Evolutionary conservation across 768 basidiomycete genomes (phyloP).

Genomic region (Leucogyrophana mollusca): DNA sequence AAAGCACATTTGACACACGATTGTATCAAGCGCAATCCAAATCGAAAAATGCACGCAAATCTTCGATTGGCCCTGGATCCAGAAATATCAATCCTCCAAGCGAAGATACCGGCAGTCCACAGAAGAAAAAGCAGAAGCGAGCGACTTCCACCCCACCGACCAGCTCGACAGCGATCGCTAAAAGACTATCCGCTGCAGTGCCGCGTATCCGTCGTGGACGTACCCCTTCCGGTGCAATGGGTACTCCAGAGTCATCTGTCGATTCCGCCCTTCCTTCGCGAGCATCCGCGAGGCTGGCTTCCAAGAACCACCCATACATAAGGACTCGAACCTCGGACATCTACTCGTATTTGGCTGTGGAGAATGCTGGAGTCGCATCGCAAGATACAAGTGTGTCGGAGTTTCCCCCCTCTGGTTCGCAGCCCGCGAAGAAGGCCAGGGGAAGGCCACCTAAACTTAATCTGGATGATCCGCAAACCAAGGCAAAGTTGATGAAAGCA

Average conservation of each 20-base stretch:
- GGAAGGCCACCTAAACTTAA: constrained; percentile 16
- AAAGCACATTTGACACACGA: too few relatives aligned
- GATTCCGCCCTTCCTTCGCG: constrained; percentile 9
- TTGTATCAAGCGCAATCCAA: too few relatives aligned
- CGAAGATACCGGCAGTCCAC: constrained; percentile 7
- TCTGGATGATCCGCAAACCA: constrained; percentile 19
- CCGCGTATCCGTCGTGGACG: constrained; percentile 5
- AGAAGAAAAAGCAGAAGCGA: constrained; percentile 20
- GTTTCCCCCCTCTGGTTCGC: too few relatives aligned
- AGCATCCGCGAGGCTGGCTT: constrained; percentile 17
- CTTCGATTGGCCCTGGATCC: too few relatives aligned
- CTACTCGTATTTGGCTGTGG: constrained; percentile 23
- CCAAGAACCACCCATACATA: constrained; percentile 16
- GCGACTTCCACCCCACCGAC: constrained; percentile 17
- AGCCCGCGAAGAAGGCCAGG: constrained; percentile 8
- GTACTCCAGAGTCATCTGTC: background rate
- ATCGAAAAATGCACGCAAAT: too few relatives aligned
- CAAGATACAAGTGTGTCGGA: constrained; percentile 14
- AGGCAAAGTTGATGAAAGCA: constrained; percentile 24
- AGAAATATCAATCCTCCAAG: background rate
- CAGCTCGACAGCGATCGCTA: constrained; percentile 8
- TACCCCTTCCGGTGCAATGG: background rate
- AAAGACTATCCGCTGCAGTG: background rate
- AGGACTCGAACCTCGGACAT: constrained; percentile 21
- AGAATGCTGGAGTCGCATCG: too few relatives aligned